Percentiles rank a stretch among this genome's conserved stretches.
These are phyloP conservation scores for Breynia disticha DNA, from an alignment of 441 rosid species.

Conservation along the genomic window DNA sequence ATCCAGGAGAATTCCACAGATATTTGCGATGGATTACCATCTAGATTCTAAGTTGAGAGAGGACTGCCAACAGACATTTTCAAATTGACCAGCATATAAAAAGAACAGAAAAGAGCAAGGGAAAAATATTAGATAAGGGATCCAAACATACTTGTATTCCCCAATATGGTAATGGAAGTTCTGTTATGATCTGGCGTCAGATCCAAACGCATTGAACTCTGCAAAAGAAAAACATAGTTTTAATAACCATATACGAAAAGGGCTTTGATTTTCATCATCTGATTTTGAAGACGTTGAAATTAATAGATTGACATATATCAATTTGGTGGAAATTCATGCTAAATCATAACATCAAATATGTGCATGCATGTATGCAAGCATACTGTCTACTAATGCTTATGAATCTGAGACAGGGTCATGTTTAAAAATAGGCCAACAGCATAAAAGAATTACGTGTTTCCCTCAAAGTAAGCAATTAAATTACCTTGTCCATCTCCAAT, in stretches of 20 bases:
- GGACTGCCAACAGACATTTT: not conserved
- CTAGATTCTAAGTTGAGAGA: too few relatives aligned
- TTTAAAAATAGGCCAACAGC: not conserved
- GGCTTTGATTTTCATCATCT: not conserved
- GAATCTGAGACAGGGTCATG: not conserved
- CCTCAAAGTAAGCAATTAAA: conserved; percentile 1
- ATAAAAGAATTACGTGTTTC: conserved; percentile 1
- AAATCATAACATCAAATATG: too few relatives aligned
- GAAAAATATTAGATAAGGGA: not conserved
- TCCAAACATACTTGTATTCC: conserved; percentile 61
- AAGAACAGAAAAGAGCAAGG: not conserved
- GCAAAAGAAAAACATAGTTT: conserved; percentile 21
- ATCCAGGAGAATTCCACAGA: too few relatives aligned
- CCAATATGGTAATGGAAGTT: conserved; percentile 52
- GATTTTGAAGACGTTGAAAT: not conserved
- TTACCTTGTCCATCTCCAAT: conserved; percentile 56
- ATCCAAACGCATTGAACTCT: conserved; percentile 51
- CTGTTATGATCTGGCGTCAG: conserved; percentile 54
- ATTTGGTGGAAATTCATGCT: too few relatives aligned
- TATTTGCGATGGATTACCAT: too few relatives aligned
- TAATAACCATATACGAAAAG: not conserved
- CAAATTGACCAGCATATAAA: not conserved
- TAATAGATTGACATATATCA: not conserved
- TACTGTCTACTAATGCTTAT: too few relatives aligned
- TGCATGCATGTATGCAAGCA: too few relatives aligned